Evolutionary conservation across 2,329 filamentous ascomycete species (phyloP).

Genomic region (Pestalotiopsis sp.): DNA sequence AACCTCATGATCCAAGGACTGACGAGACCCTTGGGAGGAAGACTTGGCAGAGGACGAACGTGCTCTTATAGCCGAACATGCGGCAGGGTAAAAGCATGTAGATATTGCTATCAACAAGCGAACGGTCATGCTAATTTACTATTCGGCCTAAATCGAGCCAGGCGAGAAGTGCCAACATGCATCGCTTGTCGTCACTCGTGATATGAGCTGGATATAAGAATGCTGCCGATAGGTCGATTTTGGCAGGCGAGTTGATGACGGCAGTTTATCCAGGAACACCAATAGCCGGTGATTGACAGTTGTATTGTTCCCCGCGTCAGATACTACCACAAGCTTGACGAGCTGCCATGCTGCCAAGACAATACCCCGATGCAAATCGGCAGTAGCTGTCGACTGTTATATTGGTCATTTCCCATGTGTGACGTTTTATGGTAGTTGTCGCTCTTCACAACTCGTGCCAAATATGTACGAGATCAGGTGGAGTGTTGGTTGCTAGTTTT

Average conservation of each 20-base stretch:
- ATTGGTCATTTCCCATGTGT: neutral
- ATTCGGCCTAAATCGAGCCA: neutral
- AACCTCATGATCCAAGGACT: too few relatives aligned
- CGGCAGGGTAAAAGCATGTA: neutral
- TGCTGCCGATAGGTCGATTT: neutral
- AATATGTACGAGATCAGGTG: too few relatives aligned
- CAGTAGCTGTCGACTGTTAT: neutral
- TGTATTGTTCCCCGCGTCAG: neutral
- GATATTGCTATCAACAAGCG: too few relatives aligned
- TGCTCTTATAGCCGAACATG: neutral
- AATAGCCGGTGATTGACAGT: neutral
- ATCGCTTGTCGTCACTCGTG: neutral
- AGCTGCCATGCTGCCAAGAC: neutral
- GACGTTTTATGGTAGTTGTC: too few relatives aligned
- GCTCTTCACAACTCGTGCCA: too few relatives aligned
- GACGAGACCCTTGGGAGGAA: too few relatives aligned
- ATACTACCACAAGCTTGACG: neutral
- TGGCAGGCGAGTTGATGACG: neutral
- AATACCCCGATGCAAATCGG: neutral
- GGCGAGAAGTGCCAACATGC: neutral
- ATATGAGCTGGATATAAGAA: neutral
- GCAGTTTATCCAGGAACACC: neutral
- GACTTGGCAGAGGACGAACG: too few relatives aligned
- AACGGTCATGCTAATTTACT: neutral
- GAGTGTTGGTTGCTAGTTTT: too few relatives aligned